Percentiles rank a stretch among this genome's conserved stretches.
These are phyloP conservation scores for Physcia stellaris DNA, from an alignment of 495 filamentous ascomycete species.

Conservation along the genomic window DNA sequence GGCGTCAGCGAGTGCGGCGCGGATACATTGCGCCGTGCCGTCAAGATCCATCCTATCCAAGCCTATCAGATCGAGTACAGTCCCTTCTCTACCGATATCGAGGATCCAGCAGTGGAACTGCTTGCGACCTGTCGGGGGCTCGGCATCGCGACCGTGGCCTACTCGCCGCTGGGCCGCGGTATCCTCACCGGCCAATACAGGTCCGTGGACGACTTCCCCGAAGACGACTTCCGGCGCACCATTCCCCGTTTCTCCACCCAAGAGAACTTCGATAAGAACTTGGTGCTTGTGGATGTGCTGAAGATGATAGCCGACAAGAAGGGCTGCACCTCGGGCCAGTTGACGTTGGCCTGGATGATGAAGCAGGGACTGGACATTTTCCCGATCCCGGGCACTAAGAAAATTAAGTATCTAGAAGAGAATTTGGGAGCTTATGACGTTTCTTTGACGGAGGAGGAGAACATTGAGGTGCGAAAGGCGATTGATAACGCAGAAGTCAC, in stretches of 20 bases:
- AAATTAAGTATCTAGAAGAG: slow-evolving; percentile 38
- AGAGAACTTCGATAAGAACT: slow-evolving; percentile 39
- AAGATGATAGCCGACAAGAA: slow-evolving; percentile 30
- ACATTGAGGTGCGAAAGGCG: slow-evolving; percentile 26
- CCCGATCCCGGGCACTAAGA: slow-evolving; percentile 45
- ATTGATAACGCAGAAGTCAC: slow-evolving; percentile 22
- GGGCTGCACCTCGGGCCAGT: slow-evolving; percentile 27
- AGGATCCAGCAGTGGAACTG: slow-evolving; percentile 31
- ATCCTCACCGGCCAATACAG: slow-evolving; percentile 37
- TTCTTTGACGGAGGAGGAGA: slow-evolving; percentile 32
- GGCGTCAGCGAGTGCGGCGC: slow-evolving; percentile 42
- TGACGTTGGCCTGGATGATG: slow-evolving; percentile 43
- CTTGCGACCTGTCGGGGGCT: slow-evolving; percentile 38
- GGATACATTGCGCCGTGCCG: slow-evolving; percentile 43
- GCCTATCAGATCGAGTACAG: slow-evolving; percentile 45
- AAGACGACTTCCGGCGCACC: slow-evolving; percentile 25
- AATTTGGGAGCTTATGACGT: slow-evolving; percentile 33
- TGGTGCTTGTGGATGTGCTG: slow-evolving; percentile 31
- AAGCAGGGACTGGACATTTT: slow-evolving; percentile 46
- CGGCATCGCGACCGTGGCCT: slow-evolving; percentile 45
- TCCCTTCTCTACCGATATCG: slow-evolving; percentile 36
- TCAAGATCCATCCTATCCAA: slow-evolving; percentile 37
- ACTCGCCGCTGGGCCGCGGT: slow-evolving; percentile 48
- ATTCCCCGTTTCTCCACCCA: slow-evolving; percentile 31
- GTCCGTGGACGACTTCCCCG: slow-evolving; percentile 29